A percentile compares a stretch with the other conserved stretches of the same genome.
These are phyloP conservation scores for Fusarium sp. DNA, from an alignment of 2,329 filamentous ascomycete genomes.

Conservation along the genomic window DNA sequence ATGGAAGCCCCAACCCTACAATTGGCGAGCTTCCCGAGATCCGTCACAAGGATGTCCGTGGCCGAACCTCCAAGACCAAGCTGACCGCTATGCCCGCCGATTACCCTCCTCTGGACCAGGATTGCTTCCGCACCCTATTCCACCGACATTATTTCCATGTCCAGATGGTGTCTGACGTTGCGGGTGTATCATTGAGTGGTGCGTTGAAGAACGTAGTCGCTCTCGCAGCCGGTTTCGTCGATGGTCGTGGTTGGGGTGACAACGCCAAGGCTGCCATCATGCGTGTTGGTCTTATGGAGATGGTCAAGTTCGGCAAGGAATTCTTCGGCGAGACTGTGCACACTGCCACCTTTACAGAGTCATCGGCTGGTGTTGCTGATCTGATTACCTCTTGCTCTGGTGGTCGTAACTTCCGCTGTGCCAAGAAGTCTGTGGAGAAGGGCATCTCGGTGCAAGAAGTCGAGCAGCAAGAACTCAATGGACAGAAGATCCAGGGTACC, in stretches of 20 bases:
- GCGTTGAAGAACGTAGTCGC: conserved; percentile 98
- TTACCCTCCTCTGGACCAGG: conserved; percentile 88
- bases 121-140: conserved; percentile 86
- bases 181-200: conserved; percentile 92
- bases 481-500: conserved; percentile 96
- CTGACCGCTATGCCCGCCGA: conserved; percentile 82
- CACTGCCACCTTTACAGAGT: conserved; percentile 92
- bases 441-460: conserved; percentile 86
- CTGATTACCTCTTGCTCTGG: conserved; percentile 94
- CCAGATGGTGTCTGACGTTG: conserved; percentile 93
- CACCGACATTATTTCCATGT: conserved; percentile 98
- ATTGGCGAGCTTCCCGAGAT: conserved; percentile 66
- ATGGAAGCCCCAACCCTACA: conserved; percentile 61
- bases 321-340: conserved; percentile 90
- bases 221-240: conserved; percentile 92
- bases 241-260: conserved; percentile 96
- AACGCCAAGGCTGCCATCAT: conserved; percentile 99
- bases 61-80: conserved; percentile 74
- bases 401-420: conserved; percentile 94
- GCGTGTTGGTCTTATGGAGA: conserved; percentile 94
- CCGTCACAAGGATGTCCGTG: conserved; percentile 76
- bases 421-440: conserved; percentile 85
- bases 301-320: conserved; percentile 93
- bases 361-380: conserved; percentile 94
- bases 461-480: conserved; percentile 90